Evolutionary conservation across 495 filamentous ascomycete species (phyloP).

Genomic region (Niebla homalea): DNA sequence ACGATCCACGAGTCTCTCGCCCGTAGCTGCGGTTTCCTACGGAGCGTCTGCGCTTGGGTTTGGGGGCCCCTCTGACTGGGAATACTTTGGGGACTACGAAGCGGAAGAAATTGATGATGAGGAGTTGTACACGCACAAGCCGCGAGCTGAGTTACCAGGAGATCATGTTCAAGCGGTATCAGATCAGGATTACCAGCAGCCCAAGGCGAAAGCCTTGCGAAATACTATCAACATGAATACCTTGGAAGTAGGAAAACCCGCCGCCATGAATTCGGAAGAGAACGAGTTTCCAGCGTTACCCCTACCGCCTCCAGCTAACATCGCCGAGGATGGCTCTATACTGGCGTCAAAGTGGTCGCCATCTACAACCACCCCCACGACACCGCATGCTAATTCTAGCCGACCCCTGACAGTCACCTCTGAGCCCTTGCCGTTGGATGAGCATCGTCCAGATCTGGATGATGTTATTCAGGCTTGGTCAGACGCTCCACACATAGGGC

Average conservation of each 20-base stretch:
- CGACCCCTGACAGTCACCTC: constrained; percentile 1
- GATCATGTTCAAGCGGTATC: not conserved
- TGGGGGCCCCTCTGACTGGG: constrained; percentile 48
- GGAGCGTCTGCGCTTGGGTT: constrained; percentile 35
- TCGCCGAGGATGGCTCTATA: not conserved
- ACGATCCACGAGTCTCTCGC: constrained; percentile 8
- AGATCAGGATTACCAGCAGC: not conserved
- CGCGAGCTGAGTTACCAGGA: constrained; percentile 16
- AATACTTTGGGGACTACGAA: constrained; percentile 32
- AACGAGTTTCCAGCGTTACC: not conserved
- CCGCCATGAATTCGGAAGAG: not conserved
- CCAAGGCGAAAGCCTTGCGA: not conserved
- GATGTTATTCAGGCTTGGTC: constrained; percentile 14
- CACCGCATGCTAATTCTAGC: not conserved
- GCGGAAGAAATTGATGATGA: constrained; percentile 24
- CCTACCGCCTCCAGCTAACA: not conserved
- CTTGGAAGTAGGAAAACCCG: no score
- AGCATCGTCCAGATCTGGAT: constrained; percentile 13
- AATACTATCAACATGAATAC: not conserved
- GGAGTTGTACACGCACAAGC: constrained; percentile 15
- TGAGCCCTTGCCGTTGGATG: constrained; percentile 2
- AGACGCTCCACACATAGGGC: constrained; percentile 8
- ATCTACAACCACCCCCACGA: not conserved
- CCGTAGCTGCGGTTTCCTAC: constrained; percentile 3
- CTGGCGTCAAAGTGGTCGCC: constrained; percentile 3